Evolutionary conservation across 1,284 basidiomycete genomes (phyloP), one percentile per base, ranked within the genome.

Genomic region (Apiotrichum brassicae): DNA sequence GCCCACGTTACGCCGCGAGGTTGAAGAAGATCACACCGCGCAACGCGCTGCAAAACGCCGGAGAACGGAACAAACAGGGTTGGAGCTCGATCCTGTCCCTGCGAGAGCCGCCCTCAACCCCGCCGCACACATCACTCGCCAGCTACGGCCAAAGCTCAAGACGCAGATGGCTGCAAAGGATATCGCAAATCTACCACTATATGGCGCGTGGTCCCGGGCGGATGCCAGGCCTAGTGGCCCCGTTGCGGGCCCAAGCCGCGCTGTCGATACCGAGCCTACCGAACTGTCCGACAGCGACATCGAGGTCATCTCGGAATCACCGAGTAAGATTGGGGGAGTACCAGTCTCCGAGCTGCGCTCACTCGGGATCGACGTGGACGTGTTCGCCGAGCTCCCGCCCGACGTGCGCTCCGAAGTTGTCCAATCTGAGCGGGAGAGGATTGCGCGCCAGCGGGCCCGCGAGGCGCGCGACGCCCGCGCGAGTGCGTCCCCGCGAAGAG

Each of bases 331-430:
- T 9, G 59, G 59, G 6, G 57, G 48, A 4, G 13, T 65, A 59
- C 43, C 59, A 1, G 63, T 71, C 23, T 73, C 69, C 3, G 82
- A 87, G 57, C 74, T 91, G 19, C 71, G 66, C 13, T 76, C 77
- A 34, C 75, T 90, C 20, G 79, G 78, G 13, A 79, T 90, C 5
- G 87, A 90, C 65, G 78, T 73, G 62, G 77, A 78, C 1, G 82
- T 89, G 0, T 82, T 87, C 50, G 76, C 81, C 19, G 84, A 83
- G 1, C 76, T 92, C 18, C 87, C 88, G 0, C 74, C 73, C 1
- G 84, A 87, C 22, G 74, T 90, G 19, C 80, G 81, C 26, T 72
- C 77, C 50, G 88, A 91, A 62, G 74, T 88, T 4, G 79, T 86
- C 55, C 71, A 70, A 3, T 83, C 84, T 54, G 86, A 68, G 44